These are phyloP conservation scores for Trametes gibbosa DNA, from an alignment of 768 basidiomycete species.

Conservation along the genomic window DNA sequence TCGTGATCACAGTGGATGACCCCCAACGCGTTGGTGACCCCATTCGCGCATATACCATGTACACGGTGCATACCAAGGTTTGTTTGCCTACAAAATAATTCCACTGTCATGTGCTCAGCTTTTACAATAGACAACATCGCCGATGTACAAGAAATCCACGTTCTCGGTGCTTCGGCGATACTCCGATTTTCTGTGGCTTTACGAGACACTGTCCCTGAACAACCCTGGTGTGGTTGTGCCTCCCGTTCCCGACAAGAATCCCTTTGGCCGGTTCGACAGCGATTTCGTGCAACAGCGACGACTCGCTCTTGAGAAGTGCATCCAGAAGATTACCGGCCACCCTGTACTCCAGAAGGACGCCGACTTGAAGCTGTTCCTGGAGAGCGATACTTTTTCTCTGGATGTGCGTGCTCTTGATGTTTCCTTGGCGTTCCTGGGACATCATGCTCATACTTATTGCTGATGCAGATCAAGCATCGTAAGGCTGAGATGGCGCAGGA, in stretches of 20 bases:
- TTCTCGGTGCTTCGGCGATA: conserved; percentile 97
- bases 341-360: conserved; percentile 85
- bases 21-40: conserved; percentile 98
- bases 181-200: conserved; percentile 97
- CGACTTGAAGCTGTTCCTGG: conserved; percentile 87
- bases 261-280: conserved; percentile 91
- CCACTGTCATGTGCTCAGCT: background rate
- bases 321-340: conserved; percentile 91
- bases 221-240: conserved; percentile 98
- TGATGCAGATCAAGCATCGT: conserved; percentile 78
- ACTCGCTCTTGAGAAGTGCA: conserved; percentile 80
- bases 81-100: conserved; percentile 21
- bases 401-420: conserved; percentile 57
- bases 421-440: background rate
- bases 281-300: conserved; percentile 88
- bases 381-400: conserved; percentile 86
- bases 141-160: conserved; percentile 73
- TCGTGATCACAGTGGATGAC: conserved; percentile 90
- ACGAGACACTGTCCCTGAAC: conserved; percentile 81
- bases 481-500: conserved; percentile 76
- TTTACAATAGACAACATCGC: conserved; percentile 70
- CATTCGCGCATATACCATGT: conserved; percentile 91
- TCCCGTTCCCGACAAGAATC: conserved; percentile 92
- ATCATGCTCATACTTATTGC: background rate
- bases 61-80: conserved; percentile 90